Base-by-base conservation (phyloP, 2,329 filamentous ascomycete genomes). In the Sporothrix pallida region DNA sequence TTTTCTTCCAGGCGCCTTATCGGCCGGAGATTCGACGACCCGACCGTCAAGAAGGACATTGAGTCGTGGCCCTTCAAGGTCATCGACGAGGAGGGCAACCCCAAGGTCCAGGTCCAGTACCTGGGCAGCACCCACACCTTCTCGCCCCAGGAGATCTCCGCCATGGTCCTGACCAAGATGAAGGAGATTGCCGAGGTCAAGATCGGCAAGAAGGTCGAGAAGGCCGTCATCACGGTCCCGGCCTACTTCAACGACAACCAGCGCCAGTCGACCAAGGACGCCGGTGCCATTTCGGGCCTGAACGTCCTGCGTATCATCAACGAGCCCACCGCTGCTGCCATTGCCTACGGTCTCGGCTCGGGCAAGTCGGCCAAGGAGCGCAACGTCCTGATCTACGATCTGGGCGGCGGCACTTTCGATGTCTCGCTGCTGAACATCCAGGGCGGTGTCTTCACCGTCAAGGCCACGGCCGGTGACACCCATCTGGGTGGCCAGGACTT, bases 231-330 rank as follows among this genome's bases (percentile, higher is more conserved):
- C 85, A 99, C 96, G 76, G 96, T 98, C 74, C 96, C 96, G 74
- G 96, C 96, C 83, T 99, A 99, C 90, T 99, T 99, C 93, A 98
- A 98, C 90, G 96, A 99, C 91, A 97, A 97, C 89, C 96, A 99
- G 89, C 93, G 96, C 87, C 96, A 98, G 87, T 93, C 96, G 78
- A 99, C 96, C 87, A 98, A 98, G 92, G 96, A 98, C 83, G 96
- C 96, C 78, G 96, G 96, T 91, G 93, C 95, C 84, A 99, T 99
- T 82, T 87, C 95, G 81, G 96, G 95, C 80, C 91, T 99, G 77
- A 98, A 98, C 87, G 94, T 99, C 79, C 95, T 99, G 85, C 95
- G 96, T 90, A 98, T 99, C 87, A 98, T 99, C 88, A 99, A 99
- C 91, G 96, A 99, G 89, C 96, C 96, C 76, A 99, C 96, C 77